A percentile compares a stretch with the other conserved stretches of the same genome.
Evolutionary conservation across 495 filamentous ascomycete genomes (phyloP).

Genomic region (Tuber microsphaerosporum): DNA sequence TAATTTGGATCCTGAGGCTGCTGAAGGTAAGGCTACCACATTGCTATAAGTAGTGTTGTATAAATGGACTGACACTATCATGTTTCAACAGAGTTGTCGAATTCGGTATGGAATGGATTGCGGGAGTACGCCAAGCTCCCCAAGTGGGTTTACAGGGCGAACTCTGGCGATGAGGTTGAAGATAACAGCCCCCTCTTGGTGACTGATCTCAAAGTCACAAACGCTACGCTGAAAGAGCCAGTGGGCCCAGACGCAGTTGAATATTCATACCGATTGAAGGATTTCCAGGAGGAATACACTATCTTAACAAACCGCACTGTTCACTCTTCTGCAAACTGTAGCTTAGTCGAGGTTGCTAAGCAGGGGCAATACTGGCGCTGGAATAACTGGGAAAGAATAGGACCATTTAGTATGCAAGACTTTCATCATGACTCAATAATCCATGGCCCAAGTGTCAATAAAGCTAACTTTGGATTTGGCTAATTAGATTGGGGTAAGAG

Average conservation of each 20-base stretch:
- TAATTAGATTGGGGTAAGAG: background rate
- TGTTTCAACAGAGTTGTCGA: no score
- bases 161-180: background rate
- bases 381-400: background rate
- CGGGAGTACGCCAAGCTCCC: background rate
- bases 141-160: background rate
- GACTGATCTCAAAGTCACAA: background rate
- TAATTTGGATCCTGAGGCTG: no score
- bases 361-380: background rate
- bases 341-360: background rate
- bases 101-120: background rate
- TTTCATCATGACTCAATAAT: background rate
- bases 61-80: no score
- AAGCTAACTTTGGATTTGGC: background rate
- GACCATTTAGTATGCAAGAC: background rate
- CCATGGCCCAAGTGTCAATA: background rate
- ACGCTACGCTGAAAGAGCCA: background rate
- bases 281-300: background rate
- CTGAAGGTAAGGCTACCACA: background rate
- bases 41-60: no score
- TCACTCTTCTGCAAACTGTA: background rate
- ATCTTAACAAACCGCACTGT: background rate
- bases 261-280: background rate
- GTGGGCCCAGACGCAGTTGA: background rate
- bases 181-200: background rate